Percentiles rank a stretch among this genome's conserved stretches.
Conservation (phyloP, 179 eudicot species). For the Corrigiola litoralis region DNA sequence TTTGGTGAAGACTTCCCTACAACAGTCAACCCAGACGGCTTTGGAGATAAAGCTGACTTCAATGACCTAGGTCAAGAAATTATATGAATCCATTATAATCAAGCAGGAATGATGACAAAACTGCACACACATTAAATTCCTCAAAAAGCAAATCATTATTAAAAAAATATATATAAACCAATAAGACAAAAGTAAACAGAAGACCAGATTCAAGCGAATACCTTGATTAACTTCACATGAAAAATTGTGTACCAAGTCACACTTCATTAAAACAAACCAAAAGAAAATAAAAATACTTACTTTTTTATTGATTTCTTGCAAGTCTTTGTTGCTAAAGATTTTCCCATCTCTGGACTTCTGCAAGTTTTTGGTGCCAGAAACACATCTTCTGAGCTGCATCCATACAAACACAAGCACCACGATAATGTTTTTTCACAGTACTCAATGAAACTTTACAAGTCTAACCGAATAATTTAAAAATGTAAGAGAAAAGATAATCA, state of each 20-base stretch:
- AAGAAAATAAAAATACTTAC: conserved; percentile 18
- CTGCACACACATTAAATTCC: not conserved
- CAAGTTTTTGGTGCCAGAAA: conserved; percentile 3
- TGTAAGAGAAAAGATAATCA: not conserved
- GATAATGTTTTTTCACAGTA: not conserved
- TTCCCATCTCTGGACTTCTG: conserved; percentile 16
- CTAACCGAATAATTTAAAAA: not conserved
- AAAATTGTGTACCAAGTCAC: not conserved
- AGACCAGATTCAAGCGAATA: too few relatives aligned
- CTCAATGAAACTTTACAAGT: not conserved
- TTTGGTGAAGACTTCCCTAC: conserved; percentile 16
- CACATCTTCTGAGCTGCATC: conserved; percentile 19
- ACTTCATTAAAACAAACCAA: not conserved
- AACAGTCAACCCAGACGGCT: conserved; percentile 9
- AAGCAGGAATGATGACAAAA: not conserved
- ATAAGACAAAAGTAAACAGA: too few relatives aligned
- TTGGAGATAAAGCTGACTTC: conserved; percentile 11
- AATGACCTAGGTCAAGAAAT: conserved; percentile 16
- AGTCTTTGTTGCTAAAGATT: conserved; percentile 19
- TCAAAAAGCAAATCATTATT: not conserved
- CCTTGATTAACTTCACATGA: not conserved
- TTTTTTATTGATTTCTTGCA: conserved; percentile 12
- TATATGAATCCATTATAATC: not conserved
- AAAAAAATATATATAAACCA: not conserved
- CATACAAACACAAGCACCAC: not conserved